A percentile compares a stretch with the other conserved stretches of the same genome.
Conservation (phyloP, 1,284 basidiomycete genomes). For the Cryptococcus amylolentus region DNA sequence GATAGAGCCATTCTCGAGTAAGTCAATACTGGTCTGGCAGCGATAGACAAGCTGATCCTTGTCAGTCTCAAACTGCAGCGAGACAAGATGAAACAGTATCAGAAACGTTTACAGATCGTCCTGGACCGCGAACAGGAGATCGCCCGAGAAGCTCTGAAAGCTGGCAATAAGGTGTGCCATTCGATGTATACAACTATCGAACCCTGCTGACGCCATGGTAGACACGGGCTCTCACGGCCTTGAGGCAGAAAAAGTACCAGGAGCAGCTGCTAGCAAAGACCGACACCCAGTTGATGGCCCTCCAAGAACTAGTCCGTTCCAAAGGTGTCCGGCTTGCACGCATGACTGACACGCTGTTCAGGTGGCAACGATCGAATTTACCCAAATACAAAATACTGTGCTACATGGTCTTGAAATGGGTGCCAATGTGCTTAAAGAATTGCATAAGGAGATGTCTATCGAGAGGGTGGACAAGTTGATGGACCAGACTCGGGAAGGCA, state of each 20-base stretch:
- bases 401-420: slow-evolving; percentile 90
- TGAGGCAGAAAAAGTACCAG: slow-evolving; percentile 89
- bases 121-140: slow-evolving; percentile 85
- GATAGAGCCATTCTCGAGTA: slow-evolving; percentile 93
- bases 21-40: slow-evolving; percentile 33
- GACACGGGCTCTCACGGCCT: slow-evolving; percentile 71
- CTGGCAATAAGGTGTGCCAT: slow-evolving; percentile 68
- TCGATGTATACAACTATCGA: not conserved
- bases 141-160: slow-evolving; percentile 73
- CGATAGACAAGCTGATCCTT: slow-evolving; percentile 19
- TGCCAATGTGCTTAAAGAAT: slow-evolving; percentile 85
- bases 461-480: slow-evolving; percentile 91
- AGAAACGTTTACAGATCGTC: slow-evolving; percentile 75
- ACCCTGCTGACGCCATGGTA: slow-evolving; percentile 7
- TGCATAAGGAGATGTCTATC: slow-evolving; percentile 87
- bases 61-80: slow-evolving; percentile 85
- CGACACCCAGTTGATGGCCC: slow-evolving; percentile 79
- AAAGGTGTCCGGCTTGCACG: not conserved
- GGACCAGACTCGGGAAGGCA: slow-evolving; percentile 86
- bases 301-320: slow-evolving; percentile 77
- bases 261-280: slow-evolving; percentile 82
- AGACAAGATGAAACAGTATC: slow-evolving; percentile 92
- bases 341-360: slow-evolving; percentile 39
- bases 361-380: slow-evolving; percentile 96
- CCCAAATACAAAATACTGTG: slow-evolving; percentile 87